Conservation (phyloP, 1,284 basidiomycete species). For the Rhodotorula sp. region DNA sequence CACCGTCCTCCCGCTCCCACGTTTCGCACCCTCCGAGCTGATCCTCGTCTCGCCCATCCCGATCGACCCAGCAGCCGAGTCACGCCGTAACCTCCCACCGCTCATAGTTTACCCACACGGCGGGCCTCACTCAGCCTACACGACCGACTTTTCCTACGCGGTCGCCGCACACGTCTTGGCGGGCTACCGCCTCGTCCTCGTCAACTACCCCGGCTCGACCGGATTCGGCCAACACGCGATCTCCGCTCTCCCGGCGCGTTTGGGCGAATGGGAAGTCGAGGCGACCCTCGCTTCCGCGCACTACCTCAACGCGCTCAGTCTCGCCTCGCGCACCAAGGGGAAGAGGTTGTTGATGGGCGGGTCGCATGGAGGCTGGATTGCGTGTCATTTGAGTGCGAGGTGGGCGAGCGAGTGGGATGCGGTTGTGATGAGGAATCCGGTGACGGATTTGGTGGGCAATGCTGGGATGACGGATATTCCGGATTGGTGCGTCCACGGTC, state of each 20-base stretch:
- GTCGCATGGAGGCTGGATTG: conserved; percentile 69
- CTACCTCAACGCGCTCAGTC: conserved; percentile 56
- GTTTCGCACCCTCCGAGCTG: conserved; percentile 55
- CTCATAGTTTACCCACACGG: conserved; percentile 64
- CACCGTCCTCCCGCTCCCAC: conserved; percentile 30
- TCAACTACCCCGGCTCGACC: conserved; percentile 62
- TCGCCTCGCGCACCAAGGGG: conserved; percentile 55
- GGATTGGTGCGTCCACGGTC: conserved; percentile 67
- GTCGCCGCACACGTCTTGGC: conserved; percentile 53
- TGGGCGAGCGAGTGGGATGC: conserved; percentile 63
- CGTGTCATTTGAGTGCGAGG: conserved; percentile 62
- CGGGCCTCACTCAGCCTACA: conserved; percentile 61
- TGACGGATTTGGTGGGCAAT: conserved; percentile 61
- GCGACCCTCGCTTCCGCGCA: conserved; percentile 61
- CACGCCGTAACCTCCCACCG: conserved; percentile 44
- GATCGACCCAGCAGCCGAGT: conserved; percentile 43
- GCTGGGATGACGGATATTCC: conserved; percentile 62
- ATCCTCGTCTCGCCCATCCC: conserved; percentile 54
- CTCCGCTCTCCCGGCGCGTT: conserved; percentile 56
- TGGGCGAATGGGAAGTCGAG: conserved; percentile 64
- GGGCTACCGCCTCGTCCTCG: conserved; percentile 58
- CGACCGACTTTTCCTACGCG: conserved; percentile 56
- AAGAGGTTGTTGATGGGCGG: conserved; percentile 63
- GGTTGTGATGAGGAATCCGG: conserved; percentile 66
- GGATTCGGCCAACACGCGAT: conserved; percentile 59